Base-by-base conservation (phyloP, 495 filamentous ascomycete species). In the Neurospora sp. region DNA sequence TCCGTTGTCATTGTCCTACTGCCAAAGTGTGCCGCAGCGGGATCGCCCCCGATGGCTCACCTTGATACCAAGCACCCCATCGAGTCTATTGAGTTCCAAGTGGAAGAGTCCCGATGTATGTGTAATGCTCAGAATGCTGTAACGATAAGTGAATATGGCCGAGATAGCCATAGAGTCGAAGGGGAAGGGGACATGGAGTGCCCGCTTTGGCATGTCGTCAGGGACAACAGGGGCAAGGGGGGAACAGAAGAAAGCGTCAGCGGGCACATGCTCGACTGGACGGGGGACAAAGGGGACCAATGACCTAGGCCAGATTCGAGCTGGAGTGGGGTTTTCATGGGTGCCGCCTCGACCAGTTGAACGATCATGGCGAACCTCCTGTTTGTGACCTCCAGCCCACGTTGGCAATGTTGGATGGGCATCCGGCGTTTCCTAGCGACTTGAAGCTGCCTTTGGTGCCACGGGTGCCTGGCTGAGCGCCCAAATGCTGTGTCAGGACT, bases 161-260 rank as follows among this genome's bases (percentile, higher is more conserved):
- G 31, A 4, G 39, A 70, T 31, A 53, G 61, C 68, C 35, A 61
- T 69, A 27, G 73, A 73, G 48, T 61, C 39, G 71, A 68, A 41
- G 38, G 69, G 69, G 69, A 65, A 73, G 37, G 39, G 27, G 22
- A 59, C 48, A 59, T 59, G 48, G 68, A 45, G 42, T 65, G 53
- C 12, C 53, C 35, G 53, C 53, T 65, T 65, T 65, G 72, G 40
- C 65, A 76, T 76, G 75, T 76, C 75, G 75, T 76, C 75, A 76
- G 75, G 70, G 71, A 69, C 41, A 71, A 68, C 70, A 74, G 73
- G 71, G 75, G 59, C 10, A 37, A 39, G 39, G 40, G 16, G 31
- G 40, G 53, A 14, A 70, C 41, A 39, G 65, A 35, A 72, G 70
- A 40, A 27, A 65, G 40, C 59, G 73, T 40, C 53, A 53, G 40